Conservation (phyloP, 805 yeast species). For the Barnettozyma pratensis region DNA sequence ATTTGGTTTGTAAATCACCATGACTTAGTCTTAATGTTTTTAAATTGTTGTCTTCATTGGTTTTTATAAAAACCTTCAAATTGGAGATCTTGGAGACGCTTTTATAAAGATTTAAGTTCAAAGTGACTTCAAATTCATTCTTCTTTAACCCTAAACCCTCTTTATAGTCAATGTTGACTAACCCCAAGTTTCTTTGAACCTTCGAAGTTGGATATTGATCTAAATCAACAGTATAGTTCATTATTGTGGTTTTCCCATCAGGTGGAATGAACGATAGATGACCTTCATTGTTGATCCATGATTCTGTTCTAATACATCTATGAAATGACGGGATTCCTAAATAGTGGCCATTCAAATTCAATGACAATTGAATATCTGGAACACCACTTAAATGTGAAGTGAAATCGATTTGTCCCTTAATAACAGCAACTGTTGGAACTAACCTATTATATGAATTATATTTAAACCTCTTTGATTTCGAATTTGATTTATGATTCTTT, state of each 20-base stretch:
- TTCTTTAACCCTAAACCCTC: conserved; percentile 29
- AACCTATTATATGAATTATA: conserved; percentile 12
- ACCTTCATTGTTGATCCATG: conserved; percentile 46
- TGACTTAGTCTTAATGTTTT: conserved; percentile 62
- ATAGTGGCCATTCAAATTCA: conserved; percentile 43
- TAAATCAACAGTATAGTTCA: conserved; percentile 60
- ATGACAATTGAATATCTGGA: conserved; percentile 60
- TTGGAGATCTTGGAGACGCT: conserved; percentile 43
- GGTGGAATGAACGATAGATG: conserved; percentile 76
- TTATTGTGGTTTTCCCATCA: conserved; percentile 65
- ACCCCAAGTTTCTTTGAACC: conserved; percentile 19
- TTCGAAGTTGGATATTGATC: conserved; percentile 19
- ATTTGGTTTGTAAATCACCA: conserved; percentile 64
- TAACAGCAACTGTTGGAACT: conserved; percentile 44
- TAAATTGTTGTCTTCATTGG: conserved; percentile 30
- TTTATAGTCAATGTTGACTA: conserved; percentile 27
- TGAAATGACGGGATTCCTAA: conserved; percentile 65
- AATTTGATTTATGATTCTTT: conserved; percentile 10
- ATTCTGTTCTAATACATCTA: conserved; percentile 52
- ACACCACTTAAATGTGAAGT: conserved; percentile 70
- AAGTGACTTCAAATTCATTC: conserved; percentile 35
- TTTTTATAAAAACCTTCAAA: conserved; percentile 36
- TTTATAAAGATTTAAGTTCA: conserved; percentile 32
- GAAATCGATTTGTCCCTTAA: conserved; percentile 61
- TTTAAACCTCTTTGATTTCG: conserved; percentile 20